Base-by-base conservation (phyloP, 1,139 yeast genomes). In the Groenewaldozyma auringiensis region DNA sequence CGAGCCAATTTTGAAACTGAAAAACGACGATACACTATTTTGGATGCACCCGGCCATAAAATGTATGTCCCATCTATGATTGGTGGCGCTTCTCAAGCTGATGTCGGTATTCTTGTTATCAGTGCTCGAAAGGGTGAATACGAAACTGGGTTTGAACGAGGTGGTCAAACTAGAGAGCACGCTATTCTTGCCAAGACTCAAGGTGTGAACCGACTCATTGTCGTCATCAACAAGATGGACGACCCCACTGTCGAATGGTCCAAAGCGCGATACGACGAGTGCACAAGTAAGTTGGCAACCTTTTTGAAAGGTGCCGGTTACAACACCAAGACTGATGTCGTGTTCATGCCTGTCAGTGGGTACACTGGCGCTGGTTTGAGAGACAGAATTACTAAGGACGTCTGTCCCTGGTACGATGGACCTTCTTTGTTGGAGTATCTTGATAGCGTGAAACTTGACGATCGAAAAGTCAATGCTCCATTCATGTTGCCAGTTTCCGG, bases 51-150 rank as follows among this genome's bases (percentile, higher is more conserved):
- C 53, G 99, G 99, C 42, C 99, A 92, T 74, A 92, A 92, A 72
- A 84, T 92, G 86, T 92, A 92, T 65, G 96, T 92, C 53, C 87
- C 96, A 47, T 95, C 89, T 68, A 92, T 92, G 98, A 94, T 94
- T 74, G 97, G 97, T 60, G 98, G 98, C 68, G 98, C 98, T 11
- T 88, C 98, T 37, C 99, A 92, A 72, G 98, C 97, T 44, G 98
- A 92, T 70, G 92, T 92, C 53, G 98, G 97, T 69, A 81, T 92
- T 57, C 78, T 92, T 65, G 97, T 92, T 49, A 92, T 92, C 60
- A 86, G 95, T 56, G 97, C 97, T 51, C 86, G 98, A 77, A 88
- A 88, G 72, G 98, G 98, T 70, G 98, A 92, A 69, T 92, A 89
- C 71, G 98, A 92, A 74, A 94, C 98, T 52, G 98, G 98, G 54